Evolutionary conservation across 23 red algal genomes (phyloP).

Genomic region (Gracilaria gracilis): DNA sequence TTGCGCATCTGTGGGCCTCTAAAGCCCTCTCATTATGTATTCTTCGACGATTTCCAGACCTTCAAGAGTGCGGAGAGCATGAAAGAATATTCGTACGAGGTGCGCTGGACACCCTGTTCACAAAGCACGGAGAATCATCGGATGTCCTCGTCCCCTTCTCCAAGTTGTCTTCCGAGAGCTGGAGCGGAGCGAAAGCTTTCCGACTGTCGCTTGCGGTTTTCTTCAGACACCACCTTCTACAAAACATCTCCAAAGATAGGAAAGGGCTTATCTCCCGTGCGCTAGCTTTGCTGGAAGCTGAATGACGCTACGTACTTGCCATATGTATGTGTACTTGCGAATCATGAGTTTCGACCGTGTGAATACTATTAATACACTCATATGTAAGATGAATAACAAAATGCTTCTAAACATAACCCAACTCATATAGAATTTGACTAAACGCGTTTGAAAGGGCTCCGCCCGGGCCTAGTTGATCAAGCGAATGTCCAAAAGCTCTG

Average conservation of each 20-base stretch:
- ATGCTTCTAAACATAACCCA: neutral
- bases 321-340: neutral
- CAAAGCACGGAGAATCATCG: constrained; percentile 8
- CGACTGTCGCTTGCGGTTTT: constrained; percentile 48
- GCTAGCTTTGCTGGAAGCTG: constrained; percentile 2
- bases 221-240: constrained; percentile 18
- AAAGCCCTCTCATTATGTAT: constrained; percentile 43
- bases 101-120: constrained; percentile 23
- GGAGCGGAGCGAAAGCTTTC: constrained; percentile 55
- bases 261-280: constrained; percentile 10
- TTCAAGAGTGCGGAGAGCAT: constrained; percentile 41
- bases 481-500: no score
- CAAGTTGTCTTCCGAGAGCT: constrained; percentile 44
- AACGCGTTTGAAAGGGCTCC: neutral
- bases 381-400: neutral
- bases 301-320: neutral
- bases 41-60: constrained; percentile 34
- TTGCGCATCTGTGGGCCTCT: constrained; percentile 42
- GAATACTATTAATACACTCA: neutral
- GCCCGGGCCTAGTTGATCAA: no score
- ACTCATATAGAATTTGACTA: neutral
- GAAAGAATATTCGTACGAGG: constrained; percentile 17
- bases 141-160: constrained; percentile 22
- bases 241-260: neutral
- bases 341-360: neutral